Evolutionary conservation across 2,329 filamentous ascomycete species (phyloP).

Genomic region (Talaromyces islandicus): DNA sequence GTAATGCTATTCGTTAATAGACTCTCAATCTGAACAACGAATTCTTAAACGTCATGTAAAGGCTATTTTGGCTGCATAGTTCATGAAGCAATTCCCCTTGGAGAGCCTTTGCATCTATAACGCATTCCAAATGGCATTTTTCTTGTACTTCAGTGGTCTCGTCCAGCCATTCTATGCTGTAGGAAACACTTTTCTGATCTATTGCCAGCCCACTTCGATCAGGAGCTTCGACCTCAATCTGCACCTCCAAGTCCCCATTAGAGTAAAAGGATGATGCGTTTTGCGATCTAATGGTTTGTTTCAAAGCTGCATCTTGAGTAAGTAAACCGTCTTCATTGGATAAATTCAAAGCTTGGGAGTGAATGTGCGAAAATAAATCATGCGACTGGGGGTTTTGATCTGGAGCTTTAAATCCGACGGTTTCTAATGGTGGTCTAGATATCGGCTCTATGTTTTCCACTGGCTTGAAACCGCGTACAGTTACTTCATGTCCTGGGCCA

Average conservation of each 20-base stretch:
- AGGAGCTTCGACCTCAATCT: slow-evolving; percentile 3
- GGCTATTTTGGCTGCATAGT: slow-evolving; percentile 1
- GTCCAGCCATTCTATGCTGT: background rate
- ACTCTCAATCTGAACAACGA: background rate
- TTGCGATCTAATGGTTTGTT: background rate
- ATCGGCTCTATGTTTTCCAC: background rate
- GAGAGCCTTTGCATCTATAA: slow-evolving; percentile 1
- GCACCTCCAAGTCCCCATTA: background rate
- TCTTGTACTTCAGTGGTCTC: background rate
- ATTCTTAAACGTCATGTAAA: background rate
- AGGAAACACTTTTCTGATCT: background rate
- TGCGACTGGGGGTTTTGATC: background rate
- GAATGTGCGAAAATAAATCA: background rate
- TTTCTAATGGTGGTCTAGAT: too few relatives aligned
- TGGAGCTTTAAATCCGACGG: background rate
- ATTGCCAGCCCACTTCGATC: background rate
- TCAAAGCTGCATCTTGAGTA: background rate
- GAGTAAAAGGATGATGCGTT: background rate
- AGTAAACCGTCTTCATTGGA: background rate
- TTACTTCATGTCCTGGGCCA: background rate
- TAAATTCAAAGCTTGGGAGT: background rate
- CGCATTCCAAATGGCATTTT: background rate
- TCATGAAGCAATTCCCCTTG: background rate
- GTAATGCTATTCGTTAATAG: background rate
- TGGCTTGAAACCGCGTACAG: too few relatives aligned